Conservation (phyloP, 2,329 filamentous ascomycete genomes). For the Fonsecaea multimorphosa region DNA sequence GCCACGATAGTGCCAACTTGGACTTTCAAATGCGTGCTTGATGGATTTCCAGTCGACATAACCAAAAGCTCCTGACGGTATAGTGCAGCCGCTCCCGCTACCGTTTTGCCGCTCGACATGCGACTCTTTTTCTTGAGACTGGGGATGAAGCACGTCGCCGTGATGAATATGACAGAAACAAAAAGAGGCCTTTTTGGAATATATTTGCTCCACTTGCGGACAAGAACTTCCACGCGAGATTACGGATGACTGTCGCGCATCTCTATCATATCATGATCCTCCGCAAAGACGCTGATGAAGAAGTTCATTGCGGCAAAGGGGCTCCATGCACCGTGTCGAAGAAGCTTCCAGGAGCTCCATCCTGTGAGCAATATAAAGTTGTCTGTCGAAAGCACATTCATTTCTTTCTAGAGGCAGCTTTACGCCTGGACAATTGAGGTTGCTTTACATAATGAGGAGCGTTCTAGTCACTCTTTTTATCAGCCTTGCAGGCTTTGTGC, state of each 20-base stretch:
- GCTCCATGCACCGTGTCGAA: neutral
- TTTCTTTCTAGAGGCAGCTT: conserved; percentile 3
- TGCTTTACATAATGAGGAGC: conserved; percentile 6
- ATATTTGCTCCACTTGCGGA: conserved; percentile 24
- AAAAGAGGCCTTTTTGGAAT: conserved; percentile 27
- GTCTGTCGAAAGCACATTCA: neutral
- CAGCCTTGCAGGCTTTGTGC: conserved; percentile 27
- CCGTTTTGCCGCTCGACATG: neutral
- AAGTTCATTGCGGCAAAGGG: neutral
- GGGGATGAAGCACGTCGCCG: conserved; percentile 7
- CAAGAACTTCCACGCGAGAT: conserved; percentile 30
- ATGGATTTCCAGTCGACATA: neutral
- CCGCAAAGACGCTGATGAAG: neutral
- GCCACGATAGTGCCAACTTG: neutral
- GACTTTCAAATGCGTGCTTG: neutral
- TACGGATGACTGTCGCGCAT: conserved; percentile 4
- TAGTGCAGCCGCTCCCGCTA: conserved; percentile 13
- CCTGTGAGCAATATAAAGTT: conserved; percentile 12
- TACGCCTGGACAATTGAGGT: neutral
- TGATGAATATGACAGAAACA: conserved; percentile 25
- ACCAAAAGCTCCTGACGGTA: neutral
- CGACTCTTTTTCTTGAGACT: neutral
- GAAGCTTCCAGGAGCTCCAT: neutral
- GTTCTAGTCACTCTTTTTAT: conserved; percentile 19
- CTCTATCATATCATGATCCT: neutral